These are phyloP conservation scores for Rhizopus delemar DNA, from an alignment of 371 early-diverging fungal species.

Conservation along the genomic window DNA sequence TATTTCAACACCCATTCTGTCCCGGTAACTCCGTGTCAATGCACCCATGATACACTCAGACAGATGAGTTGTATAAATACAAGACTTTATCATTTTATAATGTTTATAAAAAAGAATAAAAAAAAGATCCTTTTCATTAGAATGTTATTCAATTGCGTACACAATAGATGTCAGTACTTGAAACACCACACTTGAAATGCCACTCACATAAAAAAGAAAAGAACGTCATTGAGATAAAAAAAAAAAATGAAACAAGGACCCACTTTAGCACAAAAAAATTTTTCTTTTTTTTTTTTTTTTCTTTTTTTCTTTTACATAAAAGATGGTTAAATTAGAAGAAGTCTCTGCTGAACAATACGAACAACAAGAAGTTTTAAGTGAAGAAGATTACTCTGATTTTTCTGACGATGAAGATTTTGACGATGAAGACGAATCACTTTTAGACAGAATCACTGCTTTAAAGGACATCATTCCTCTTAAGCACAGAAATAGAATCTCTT, in stretches of 20 bases:
- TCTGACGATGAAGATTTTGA: constrained; percentile 56
- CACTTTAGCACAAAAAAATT: constrained; percentile 1
- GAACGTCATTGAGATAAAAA: too few species aligned
- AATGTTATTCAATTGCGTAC: too few species aligned
- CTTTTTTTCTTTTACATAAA: constrained; percentile 15
- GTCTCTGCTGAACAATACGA: constrained; percentile 52
- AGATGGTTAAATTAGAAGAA: constrained; percentile 60
- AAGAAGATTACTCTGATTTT: constrained; percentile 59
- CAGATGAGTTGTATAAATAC: too few species aligned
- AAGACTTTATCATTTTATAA: too few species aligned
- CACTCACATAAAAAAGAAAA: too few species aligned
- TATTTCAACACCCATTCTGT: too few species aligned
- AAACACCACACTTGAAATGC: too few species aligned
- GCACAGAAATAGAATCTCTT: constrained; percentile 63
- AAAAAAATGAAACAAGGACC: neutral
- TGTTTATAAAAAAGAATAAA: too few species aligned
- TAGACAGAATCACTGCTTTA: constrained; percentile 74
- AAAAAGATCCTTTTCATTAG: too few species aligned
- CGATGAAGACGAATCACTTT: constrained; percentile 57
- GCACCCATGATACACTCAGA: too few species aligned
- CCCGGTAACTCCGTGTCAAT: too few species aligned
- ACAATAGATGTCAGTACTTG: too few species aligned
- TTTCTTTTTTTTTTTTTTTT: constrained; percentile 16
- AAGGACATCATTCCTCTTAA: constrained; percentile 76
- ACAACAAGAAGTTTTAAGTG: constrained; percentile 42